A percentile compares a stretch with the other conserved stretches of the same genome.
These are phyloP conservation scores for Gomphus sp. DNA, from an alignment of 1,284 basidiomycete genomes.

Conservation along the genomic window DNA sequence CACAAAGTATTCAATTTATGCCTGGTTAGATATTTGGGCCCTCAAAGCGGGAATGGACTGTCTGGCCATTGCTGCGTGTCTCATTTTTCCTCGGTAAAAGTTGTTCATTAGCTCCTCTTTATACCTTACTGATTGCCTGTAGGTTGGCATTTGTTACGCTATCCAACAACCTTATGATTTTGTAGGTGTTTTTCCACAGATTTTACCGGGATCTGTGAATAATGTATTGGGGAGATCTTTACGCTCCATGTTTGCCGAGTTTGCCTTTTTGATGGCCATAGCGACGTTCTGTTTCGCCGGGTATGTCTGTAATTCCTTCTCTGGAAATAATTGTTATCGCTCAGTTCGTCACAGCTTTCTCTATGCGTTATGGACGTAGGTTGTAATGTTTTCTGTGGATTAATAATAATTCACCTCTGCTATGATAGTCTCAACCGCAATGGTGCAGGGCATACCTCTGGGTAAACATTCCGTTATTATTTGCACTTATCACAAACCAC, in stretches of 20 bases:
- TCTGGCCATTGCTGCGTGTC: constrained; percentile 70
- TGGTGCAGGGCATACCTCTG: constrained; percentile 22
- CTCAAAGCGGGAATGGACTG: constrained; percentile 59
- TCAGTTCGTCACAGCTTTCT: constrained; percentile 39
- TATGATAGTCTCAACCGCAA: constrained; percentile 46
- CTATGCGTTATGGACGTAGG: constrained; percentile 85
- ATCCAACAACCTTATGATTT: constrained; percentile 65
- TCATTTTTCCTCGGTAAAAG: constrained; percentile 75
- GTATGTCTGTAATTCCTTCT: neutral
- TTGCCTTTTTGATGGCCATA: constrained; percentile 73
- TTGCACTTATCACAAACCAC: neutral
- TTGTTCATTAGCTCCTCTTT: neutral
- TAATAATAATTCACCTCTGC: neutral
- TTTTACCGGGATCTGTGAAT: neutral
- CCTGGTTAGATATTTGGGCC: constrained; percentile 45
- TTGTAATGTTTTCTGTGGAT: neutral
- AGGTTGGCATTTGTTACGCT: constrained; percentile 84
- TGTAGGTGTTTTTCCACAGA: constrained; percentile 39
- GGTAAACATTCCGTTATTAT: neutral
- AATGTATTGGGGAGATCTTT: constrained; percentile 37
- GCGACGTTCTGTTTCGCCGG: constrained; percentile 86
- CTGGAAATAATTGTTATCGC: neutral
- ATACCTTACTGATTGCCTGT: neutral
- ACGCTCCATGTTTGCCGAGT: constrained; percentile 75
- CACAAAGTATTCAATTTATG: neutral